Evolutionary conservation across 108 stramenopile species (phyloP).

Genomic region (Cyclotella distinguenda): DNA sequence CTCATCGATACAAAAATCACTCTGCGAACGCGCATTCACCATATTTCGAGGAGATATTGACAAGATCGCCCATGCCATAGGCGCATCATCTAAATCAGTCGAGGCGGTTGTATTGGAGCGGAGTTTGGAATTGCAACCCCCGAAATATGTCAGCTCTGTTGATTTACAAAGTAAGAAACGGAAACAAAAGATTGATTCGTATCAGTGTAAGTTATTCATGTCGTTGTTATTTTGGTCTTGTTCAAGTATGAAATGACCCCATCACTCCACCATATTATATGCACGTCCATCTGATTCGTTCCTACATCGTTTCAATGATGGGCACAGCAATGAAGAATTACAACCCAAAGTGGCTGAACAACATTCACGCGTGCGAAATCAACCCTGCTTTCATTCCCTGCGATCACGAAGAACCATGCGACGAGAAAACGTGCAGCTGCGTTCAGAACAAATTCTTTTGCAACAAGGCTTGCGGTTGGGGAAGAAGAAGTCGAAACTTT

Average conservation of each 20-base stretch:
- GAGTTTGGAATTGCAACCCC: slow-evolving; percentile 15
- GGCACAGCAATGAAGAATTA: slow-evolving; percentile 54
- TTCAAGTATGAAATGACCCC: too few relatives aligned
- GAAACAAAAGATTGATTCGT: slow-evolving; percentile 26
- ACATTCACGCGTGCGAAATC: slow-evolving; percentile 38
- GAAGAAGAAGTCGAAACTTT: slow-evolving; percentile 54
- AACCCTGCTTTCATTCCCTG: slow-evolving; percentile 66
- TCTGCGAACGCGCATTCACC: slow-evolving; percentile 40
- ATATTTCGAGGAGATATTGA: slow-evolving; percentile 53
- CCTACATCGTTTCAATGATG: too few relatives aligned
- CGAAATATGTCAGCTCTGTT: slow-evolving; percentile 24
- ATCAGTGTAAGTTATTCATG: too few relatives aligned
- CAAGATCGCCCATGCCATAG: slow-evolving; percentile 44
- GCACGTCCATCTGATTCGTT: too few relatives aligned
- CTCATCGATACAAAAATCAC: slow-evolving; percentile 36
- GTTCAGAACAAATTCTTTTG: slow-evolving; percentile 71
- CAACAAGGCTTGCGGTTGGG: slow-evolving; percentile 75
- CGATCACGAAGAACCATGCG: slow-evolving; percentile 68
- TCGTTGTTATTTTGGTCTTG: too few relatives aligned
- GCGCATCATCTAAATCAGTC: slow-evolving; percentile 21
- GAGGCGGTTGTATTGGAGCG: slow-evolving; percentile 8
- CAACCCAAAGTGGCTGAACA: slow-evolving; percentile 50
- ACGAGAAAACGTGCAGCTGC: slow-evolving; percentile 64
- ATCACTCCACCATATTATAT: too few relatives aligned
- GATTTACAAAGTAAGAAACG: slow-evolving; percentile 11